Percentiles rank a stretch among this genome's conserved stretches.
Evolutionary conservation across 805 yeast genomes (phyloP).

Genomic region (Yamadazyma kitorensis): DNA sequence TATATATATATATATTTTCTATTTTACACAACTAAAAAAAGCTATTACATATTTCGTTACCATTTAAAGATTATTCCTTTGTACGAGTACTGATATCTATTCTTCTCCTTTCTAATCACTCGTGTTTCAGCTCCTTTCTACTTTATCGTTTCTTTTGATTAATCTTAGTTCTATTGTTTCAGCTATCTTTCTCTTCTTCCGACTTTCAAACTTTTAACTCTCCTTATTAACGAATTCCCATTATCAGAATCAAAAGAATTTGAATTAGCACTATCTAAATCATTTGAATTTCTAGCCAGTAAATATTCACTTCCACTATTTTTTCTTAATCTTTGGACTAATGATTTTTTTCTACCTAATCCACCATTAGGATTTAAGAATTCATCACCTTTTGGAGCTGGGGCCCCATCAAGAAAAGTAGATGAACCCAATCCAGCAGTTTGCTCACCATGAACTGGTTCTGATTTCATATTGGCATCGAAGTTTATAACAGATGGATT

Average conservation of each 20-base stretch:
- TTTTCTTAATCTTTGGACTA: conserved; percentile 62
- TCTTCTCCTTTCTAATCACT: no score
- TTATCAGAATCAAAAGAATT: conserved; percentile 13
- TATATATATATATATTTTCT: no score
- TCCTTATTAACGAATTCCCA: conserved; percentile 64
- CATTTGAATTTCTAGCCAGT: conserved; percentile 24
- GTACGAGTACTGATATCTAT: no score
- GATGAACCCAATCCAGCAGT: conserved; percentile 90
- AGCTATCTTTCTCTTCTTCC: conserved; percentile 39
- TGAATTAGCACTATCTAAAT: conserved; percentile 14
- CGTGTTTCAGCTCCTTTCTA: no score
- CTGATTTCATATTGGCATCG: conserved; percentile 66
- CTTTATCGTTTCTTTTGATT: no score
- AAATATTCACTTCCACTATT: conserved; percentile 34
- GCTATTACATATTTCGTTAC: no score
- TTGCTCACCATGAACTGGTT: conserved; percentile 78
- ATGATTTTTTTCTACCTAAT: conserved; percentile 78
- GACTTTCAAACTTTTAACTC: conserved; percentile 89
- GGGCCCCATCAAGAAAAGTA: conserved; percentile 94
- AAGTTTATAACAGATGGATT: conserved; percentile 58
- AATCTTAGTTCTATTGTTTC: no score
- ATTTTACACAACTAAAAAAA: no score
- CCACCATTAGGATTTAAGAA: conserved; percentile 31
- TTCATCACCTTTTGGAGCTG: conserved; percentile 60
- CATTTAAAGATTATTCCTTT: no score